These are phyloP conservation scores for Ceratocystis variospora DNA, from an alignment of 2,329 filamentous ascomycete species.

Conservation along the genomic window DNA sequence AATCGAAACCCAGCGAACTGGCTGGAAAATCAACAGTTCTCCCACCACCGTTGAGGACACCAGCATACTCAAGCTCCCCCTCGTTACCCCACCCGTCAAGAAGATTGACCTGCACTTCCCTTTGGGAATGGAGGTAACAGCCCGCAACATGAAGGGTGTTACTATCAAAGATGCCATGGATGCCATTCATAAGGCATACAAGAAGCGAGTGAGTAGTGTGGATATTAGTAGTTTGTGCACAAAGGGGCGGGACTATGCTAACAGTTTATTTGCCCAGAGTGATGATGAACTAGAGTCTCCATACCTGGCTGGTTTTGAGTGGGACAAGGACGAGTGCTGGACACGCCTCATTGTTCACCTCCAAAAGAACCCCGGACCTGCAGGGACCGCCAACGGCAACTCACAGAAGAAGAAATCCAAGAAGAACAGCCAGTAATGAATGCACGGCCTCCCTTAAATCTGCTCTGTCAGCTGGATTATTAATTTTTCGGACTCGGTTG, in stretches of 20 bases:
- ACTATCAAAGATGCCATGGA: slow-evolving; percentile 95
- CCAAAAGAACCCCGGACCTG: slow-evolving; percentile 50
- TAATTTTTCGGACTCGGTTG: neutral
- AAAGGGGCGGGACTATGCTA: no score
- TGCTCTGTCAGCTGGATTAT: neutral
- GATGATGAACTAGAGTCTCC: slow-evolving; percentile 84
- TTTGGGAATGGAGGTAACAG: slow-evolving; percentile 72
- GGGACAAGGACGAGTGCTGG: slow-evolving; percentile 88
- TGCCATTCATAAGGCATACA: slow-evolving; percentile 90
- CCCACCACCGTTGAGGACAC: slow-evolving; percentile 66
- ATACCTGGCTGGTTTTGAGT: slow-evolving; percentile 88
- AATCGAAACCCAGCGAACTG: slow-evolving; percentile 71
- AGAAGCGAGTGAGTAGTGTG: slow-evolving; percentile 64
- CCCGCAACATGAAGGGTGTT: slow-evolving; percentile 83
- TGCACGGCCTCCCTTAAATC: neutral
- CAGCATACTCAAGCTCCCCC: slow-evolving; percentile 64
- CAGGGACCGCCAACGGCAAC: slow-evolving; percentile 29
- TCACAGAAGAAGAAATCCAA: slow-evolving; percentile 55
- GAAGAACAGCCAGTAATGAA: slow-evolving; percentile 28
- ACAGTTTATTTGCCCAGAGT: slow-evolving; percentile 37
- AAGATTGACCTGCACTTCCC: slow-evolving; percentile 91
- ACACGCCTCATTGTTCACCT: slow-evolving; percentile 73
- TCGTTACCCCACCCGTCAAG: slow-evolving; percentile 74
- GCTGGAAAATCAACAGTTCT: slow-evolving; percentile 92
- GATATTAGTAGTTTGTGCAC: neutral